Percentiles rank a stretch among this genome's conserved stretches.
Conservation (phyloP, 2,329 filamentous ascomycete genomes). For the Aureobasidium pullulans region DNA sequence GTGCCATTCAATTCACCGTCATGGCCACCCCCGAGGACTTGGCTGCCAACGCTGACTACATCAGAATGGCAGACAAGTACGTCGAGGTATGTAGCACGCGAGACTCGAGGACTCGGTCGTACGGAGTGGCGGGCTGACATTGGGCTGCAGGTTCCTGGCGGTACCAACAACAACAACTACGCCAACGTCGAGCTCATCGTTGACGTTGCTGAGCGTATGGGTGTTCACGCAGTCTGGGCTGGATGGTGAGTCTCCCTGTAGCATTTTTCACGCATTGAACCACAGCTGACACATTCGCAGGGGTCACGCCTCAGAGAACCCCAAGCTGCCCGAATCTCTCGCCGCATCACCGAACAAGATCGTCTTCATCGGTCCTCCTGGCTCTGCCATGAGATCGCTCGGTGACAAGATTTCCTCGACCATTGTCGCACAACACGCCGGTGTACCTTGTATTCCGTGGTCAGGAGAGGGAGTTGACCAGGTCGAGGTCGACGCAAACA, state of each 20-base stretch:
- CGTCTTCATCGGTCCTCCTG: slow-evolving; percentile 95
- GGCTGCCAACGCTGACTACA: slow-evolving; percentile 96
- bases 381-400: slow-evolving; percentile 96
- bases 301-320: slow-evolving; percentile 98
- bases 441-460: slow-evolving; percentile 98
- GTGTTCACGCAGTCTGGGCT: slow-evolving; percentile 97
- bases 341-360: slow-evolving; percentile 97
- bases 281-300: slow-evolving; percentile 36
- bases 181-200: slow-evolving; percentile 99
- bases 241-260: slow-evolving; percentile 64
- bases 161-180: slow-evolving; percentile 99
- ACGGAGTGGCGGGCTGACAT: slow-evolving; percentile 9
- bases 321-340: slow-evolving; percentile 90
- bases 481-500: slow-evolving; percentile 69
- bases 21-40: slow-evolving; percentile 99
- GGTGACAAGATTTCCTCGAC: slow-evolving; percentile 99
- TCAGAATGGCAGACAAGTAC: slow-evolving; percentile 98
- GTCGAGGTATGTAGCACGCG: slow-evolving; percentile 59
- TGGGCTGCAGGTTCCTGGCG: slow-evolving; percentile 66
- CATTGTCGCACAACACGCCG: slow-evolving; percentile 94
- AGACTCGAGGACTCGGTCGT: not conserved
- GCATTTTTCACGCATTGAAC: not conserved
- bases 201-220: slow-evolving; percentile 96
- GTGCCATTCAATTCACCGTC: slow-evolving; percentile 97
- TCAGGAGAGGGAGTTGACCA: slow-evolving; percentile 85